Base-by-base conservation (phyloP, 2,329 filamentous ascomycete species). In the Fusarium globosum region DNA sequence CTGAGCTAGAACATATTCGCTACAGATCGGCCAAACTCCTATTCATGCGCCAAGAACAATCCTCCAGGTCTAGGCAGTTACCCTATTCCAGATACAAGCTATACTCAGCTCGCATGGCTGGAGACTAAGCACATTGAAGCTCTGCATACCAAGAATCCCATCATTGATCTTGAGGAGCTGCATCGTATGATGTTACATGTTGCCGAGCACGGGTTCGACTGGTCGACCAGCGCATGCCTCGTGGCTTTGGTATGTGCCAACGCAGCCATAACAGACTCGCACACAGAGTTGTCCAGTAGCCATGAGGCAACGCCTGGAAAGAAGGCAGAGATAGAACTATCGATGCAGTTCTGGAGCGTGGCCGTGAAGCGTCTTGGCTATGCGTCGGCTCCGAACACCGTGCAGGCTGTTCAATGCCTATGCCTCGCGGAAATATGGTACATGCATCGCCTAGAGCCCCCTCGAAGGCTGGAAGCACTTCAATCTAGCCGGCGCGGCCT, bases 1-100 rank as follows among this genome's bases (percentile, higher is more conserved):
- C 42, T 43, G 6, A 18, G 6, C 16, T 43, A n/a, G n/a, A 43
- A 18, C 15, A 26, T 43, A 26, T 43, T 43, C n/a, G 42, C n/a
- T 15, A 16, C n/a, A 26, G n/a, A 43, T 43, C n/a, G n/a, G 0
- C 42, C 42, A 0, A 18, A 5, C 0, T 8, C n/a, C 7, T 43
- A n/a, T 18, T 6, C 26, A 13, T 43, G 26, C 1, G 42, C 42
- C 16, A 4, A 18, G 4, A 18, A 2, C 42, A 43, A 16, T 26
- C 42, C n/a, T 1, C 7, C 42, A 13, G 5, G n/a, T 18, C 6
- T 43, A 1, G n/a, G 42, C 5, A 43, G 23, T 2, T 43, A 26
- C n/a, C n/a, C 42, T 8, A n/a, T 43, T 23, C 42, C 42, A 8
- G 42, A 43, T 5, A 43, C 42, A 26, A 26, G 42, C 42, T 26